Conservation (phyloP, 768 basidiomycete species). For the Hypsizygus marmoreus region DNA sequence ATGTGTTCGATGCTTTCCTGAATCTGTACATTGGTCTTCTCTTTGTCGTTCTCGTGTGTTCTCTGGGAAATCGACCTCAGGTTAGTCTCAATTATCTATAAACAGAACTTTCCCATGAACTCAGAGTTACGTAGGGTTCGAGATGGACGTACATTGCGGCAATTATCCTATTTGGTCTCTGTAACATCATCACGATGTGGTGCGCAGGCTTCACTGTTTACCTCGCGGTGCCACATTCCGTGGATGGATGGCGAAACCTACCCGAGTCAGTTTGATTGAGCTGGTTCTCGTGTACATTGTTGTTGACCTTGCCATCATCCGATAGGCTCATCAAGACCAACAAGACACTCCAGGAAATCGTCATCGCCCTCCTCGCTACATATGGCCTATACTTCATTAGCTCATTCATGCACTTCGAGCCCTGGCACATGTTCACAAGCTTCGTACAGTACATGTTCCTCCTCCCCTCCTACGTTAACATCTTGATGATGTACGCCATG, state of each 20-base stretch:
- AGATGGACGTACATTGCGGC: conserved; percentile 82
- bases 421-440: conserved; percentile 96
- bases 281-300: neutral
- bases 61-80: conserved; percentile 89
- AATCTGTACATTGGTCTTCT: conserved; percentile 84
- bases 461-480: conserved; percentile 76
- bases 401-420: conserved; percentile 88
- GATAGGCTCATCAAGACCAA: conserved; percentile 62
- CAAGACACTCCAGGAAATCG: conserved; percentile 78
- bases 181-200: conserved; percentile 80
- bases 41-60: conserved; percentile 82
- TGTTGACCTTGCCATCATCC: neutral
- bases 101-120: neutral
- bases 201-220: conserved; percentile 93
- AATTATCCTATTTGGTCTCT: conserved; percentile 78
- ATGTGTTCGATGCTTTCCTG: conserved; percentile 76
- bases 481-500: conserved; percentile 94
- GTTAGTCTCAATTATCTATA: conserved; percentile 21
- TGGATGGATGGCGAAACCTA: conserved; percentile 76
- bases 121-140: conserved; percentile 54
- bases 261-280: conserved; percentile 51
- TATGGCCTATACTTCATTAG: conserved; percentile 85
- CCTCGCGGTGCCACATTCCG: conserved; percentile 73
- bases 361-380: conserved; percentile 75
- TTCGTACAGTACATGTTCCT: conserved; percentile 93